These are phyloP conservation scores for Anethum foeniculum DNA, from an alignment of 140 eudicot species.

Conservation along the genomic window DNA sequence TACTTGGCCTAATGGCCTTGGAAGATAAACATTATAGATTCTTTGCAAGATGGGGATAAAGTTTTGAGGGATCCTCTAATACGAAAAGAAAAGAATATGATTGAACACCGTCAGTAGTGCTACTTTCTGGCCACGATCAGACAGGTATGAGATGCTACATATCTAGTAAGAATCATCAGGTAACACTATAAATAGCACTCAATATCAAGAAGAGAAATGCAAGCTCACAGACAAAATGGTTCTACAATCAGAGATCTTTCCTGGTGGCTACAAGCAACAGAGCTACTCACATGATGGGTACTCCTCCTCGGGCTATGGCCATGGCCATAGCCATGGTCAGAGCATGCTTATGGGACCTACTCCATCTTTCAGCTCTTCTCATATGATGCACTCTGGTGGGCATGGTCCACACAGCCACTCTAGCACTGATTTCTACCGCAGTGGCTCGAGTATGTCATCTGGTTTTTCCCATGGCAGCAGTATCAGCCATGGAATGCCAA, in stretches of 20 bases:
- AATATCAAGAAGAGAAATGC: slow-evolving; percentile 16
- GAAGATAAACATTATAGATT: neutral
- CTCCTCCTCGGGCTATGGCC: slow-evolving; percentile 15
- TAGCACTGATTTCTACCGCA: slow-evolving; percentile 24
- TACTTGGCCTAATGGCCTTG: neutral
- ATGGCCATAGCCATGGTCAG: slow-evolving; percentile 7
- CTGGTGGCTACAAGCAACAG: slow-evolving; percentile 34
- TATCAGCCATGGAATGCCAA: neutral
- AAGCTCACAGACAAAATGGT: slow-evolving; percentile 28
- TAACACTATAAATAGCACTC: slow-evolving; percentile 31
- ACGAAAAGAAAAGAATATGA: neutral
- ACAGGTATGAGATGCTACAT: slow-evolving; percentile 21
- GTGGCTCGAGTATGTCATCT: slow-evolving; percentile 15
- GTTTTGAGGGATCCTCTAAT: neutral
- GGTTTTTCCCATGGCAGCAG: neutral
- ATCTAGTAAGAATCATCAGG: slow-evolving; percentile 20
- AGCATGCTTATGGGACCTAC: slow-evolving; percentile 17
- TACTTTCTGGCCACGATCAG: neutral
- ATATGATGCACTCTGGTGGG: slow-evolving; percentile 8
- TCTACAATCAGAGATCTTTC: slow-evolving; percentile 24
- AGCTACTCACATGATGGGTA: slow-evolving; percentile 21
- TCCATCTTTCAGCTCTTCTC: neutral
- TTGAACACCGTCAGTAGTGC: slow-evolving; percentile 8
- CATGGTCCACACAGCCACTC: slow-evolving; percentile 22
- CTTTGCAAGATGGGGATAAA: slow-evolving; percentile 36